Conservation (phyloP, 202 grass and related monocot species). For the Setaria viridis region DNA sequence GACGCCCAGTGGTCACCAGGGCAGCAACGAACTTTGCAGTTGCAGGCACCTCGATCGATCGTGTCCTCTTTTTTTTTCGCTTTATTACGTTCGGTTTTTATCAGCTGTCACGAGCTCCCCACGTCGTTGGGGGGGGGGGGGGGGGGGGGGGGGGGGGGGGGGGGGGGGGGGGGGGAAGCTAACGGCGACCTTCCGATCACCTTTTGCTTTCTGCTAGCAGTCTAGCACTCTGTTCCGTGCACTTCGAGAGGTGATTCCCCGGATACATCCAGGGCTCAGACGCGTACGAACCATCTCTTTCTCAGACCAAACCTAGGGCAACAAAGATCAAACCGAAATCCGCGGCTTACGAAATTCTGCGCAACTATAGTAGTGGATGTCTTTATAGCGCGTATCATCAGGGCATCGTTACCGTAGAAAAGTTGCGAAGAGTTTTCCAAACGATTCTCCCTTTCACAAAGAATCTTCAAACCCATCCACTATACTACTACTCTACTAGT, state of each 20-base stretch:
- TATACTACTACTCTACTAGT: neutral
- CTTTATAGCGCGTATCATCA: slow-evolving; percentile 13
- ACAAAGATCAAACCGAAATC: neutral
- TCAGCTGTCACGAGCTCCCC: slow-evolving; percentile 32
- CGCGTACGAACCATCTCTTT: neutral
- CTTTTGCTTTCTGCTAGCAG: neutral
- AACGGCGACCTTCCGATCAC: neutral
- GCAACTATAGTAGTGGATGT: neutral
- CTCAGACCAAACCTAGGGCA: neutral
- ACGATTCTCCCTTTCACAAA: neutral
- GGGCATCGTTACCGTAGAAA: neutral
- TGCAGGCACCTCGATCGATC: neutral
- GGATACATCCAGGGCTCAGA: neutral
- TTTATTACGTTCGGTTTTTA: neutral
- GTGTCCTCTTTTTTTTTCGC: neutral
- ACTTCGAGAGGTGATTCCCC: neutral
- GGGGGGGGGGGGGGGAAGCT: too few relatives aligned
- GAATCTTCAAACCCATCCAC: slow-evolving; percentile 33
- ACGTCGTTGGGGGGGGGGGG: too few relatives aligned
- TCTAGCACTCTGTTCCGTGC: neutral
- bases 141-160: too few relatives aligned
- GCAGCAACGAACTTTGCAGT: slow-evolving; percentile 2
- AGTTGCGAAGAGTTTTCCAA: neutral
- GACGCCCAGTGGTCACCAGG: neutral
- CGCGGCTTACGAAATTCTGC: neutral